Conservation (phyloP, 1,139 yeast species). For the Nadsonia commutata region DNA sequence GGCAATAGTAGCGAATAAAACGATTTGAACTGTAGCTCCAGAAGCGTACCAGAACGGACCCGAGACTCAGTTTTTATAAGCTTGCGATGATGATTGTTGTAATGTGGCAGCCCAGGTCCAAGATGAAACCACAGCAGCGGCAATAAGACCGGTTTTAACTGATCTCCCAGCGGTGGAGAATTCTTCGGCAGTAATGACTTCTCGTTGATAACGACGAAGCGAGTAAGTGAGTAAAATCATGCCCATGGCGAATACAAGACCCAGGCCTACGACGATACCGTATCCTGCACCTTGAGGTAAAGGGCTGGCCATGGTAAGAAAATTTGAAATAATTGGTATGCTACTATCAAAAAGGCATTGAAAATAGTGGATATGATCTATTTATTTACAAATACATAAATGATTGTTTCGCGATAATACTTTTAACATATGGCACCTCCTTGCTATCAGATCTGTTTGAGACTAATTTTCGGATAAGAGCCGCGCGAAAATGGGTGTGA, state of each 20-base stretch:
- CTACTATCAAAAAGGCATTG: too few species aligned
- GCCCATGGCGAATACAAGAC: conserved; percentile 62
- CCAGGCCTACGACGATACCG: conserved; percentile 75
- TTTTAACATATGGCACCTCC: too few species aligned
- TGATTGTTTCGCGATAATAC: too few species aligned
- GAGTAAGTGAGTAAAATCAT: conserved; percentile 64
- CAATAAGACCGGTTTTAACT: conserved; percentile 62
- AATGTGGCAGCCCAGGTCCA: conserved; percentile 92
- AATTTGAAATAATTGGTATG: too few species aligned
- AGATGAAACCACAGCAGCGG: conserved; percentile 74
- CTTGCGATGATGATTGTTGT: conserved; percentile 56
- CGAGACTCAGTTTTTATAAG: conserved; percentile 57
- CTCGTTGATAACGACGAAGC: conserved; percentile 61
- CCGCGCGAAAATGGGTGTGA: too few species aligned
- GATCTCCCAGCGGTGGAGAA: conserved; percentile 79
- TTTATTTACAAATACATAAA: too few species aligned
- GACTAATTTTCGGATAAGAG: too few species aligned
- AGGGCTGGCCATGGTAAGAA: too few species aligned
- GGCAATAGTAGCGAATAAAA: conserved; percentile 54
- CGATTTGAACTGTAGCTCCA: conserved; percentile 56
- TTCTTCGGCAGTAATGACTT: conserved; percentile 77
- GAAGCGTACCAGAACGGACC: conserved; percentile 63
- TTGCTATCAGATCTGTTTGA: too few species aligned
- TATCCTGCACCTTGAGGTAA: conserved; percentile 66
- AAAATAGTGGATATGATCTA: too few species aligned